Evolutionary conservation across 768 basidiomycete genomes (phyloP).

Genomic region (Neoboletus subvelutipes): DNA sequence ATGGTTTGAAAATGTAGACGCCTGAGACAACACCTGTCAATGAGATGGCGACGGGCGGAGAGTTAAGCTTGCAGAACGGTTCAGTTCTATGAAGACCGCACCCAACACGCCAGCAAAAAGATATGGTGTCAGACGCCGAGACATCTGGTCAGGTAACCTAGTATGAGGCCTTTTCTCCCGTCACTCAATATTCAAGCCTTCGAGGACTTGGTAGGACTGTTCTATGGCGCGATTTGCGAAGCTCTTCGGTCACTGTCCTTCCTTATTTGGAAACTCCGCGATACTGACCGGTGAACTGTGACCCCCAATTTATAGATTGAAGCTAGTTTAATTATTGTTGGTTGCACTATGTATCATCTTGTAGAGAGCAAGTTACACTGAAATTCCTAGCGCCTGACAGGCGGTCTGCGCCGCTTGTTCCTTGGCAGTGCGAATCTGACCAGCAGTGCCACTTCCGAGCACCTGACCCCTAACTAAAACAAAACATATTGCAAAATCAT

Average conservation of each 20-base stretch:
- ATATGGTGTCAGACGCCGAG: conserved; percentile 48
- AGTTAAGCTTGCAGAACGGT: conserved; percentile 1
- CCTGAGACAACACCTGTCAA: conserved; percentile 67
- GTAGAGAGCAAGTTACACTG: conserved; percentile 4
- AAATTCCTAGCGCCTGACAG: conserved; percentile 33
- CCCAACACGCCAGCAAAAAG: conserved; percentile 59
- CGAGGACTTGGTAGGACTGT: background rate
- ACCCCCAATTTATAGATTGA: background rate
- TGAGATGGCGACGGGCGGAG: background rate
- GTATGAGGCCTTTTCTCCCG: background rate
- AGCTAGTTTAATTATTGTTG: background rate
- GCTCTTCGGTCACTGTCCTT: conserved; percentile 1
- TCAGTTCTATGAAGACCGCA: conserved; percentile 23
- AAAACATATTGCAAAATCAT: conserved; percentile 1
- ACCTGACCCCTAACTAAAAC: conserved; percentile 45
- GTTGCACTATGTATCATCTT: conserved; percentile 1
- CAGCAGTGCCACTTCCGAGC: conserved; percentile 47
- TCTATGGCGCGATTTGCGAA: conserved; percentile 3
- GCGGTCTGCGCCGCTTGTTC: conserved; percentile 48
- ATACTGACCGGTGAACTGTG: conserved; percentile 1
- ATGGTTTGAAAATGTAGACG: conserved; percentile 64
- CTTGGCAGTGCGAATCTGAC: conserved; percentile 46
- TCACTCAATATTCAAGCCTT: background rate
- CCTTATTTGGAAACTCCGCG: conserved; percentile 32
- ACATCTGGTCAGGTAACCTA: conserved; percentile 12